A percentile compares a stretch with the other conserved stretches of the same genome.
Evolutionary conservation across 208 protist genomes (phyloP).

Genomic region (Paratrypanosoma confusum): DNA sequence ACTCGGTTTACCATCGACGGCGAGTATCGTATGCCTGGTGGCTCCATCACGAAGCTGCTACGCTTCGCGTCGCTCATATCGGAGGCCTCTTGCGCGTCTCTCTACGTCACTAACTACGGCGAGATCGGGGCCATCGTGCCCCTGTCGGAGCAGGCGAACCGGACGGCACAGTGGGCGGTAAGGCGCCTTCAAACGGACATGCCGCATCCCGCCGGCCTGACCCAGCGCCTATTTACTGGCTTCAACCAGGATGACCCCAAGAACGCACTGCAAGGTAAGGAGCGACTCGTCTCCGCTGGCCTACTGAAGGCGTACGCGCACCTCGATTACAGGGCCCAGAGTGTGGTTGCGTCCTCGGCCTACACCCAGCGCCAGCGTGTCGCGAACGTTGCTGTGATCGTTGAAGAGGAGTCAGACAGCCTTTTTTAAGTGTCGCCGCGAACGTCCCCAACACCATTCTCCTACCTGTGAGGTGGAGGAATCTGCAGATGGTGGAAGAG

Average conservation of each 20-base stretch:
- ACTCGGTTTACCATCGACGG: conserved; percentile 56
- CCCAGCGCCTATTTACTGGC: conserved; percentile 65
- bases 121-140: conserved; percentile 72
- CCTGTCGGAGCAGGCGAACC: conserved; percentile 57
- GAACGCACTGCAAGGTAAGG: conserved; percentile 30
- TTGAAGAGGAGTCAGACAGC: conserved; percentile 35
- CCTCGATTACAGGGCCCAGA: conserved; percentile 47
- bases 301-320: conserved; percentile 40
- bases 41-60: conserved; percentile 38
- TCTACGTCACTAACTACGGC: conserved; percentile 76
- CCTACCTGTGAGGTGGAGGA: no score
- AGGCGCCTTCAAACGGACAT: conserved; percentile 53
- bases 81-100: conserved; percentile 16
- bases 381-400: conserved; percentile 40
- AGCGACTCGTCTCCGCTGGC: conserved; percentile 49
- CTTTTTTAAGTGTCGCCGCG: no score
- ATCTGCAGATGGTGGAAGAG: no score
- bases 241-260: conserved; percentile 46
- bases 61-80: conserved; percentile 31
- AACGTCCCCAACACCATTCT: no score
- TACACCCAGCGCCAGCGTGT: conserved; percentile 68
- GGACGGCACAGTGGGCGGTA: conserved; percentile 49
- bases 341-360: conserved; percentile 38
- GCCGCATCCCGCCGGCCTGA: conserved; percentile 46
- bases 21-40: conserved; percentile 67